These are phyloP conservation scores for Linum lewisii DNA, from an alignment of 345 rosid species.

Conservation along the genomic window DNA sequence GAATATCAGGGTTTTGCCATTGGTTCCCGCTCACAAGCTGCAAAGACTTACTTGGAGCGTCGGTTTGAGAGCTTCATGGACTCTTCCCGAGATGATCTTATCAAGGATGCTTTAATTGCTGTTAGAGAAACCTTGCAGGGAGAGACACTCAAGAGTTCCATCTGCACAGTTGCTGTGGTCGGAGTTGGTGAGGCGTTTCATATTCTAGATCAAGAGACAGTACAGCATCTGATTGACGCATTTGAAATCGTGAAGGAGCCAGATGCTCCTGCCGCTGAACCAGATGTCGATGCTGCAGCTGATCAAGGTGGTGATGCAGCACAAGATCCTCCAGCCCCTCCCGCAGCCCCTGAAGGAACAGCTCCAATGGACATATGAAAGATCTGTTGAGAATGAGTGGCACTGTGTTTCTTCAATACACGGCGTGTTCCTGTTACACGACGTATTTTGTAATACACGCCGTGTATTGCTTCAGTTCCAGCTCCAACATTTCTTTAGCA, in stretches of 20 bases:
- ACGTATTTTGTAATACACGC: too few relatives aligned
- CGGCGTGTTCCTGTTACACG: too few relatives aligned
- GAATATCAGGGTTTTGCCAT: slow-evolving; percentile 98
- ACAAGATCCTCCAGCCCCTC: slow-evolving; percentile 23
- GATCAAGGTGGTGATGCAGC: slow-evolving; percentile 18
- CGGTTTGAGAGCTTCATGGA: slow-evolving; percentile 61
- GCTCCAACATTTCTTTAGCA: too few relatives aligned
- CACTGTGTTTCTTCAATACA: too few relatives aligned
- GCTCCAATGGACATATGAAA: slow-evolving; percentile 88
- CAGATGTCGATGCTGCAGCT: slow-evolving; percentile 24
- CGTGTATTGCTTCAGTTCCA: too few relatives aligned
- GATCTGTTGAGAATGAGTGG: slow-evolving; percentile 12
- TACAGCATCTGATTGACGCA: slow-evolving; percentile 71
- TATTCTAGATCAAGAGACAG: slow-evolving; percentile 69
- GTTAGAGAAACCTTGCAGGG: slow-evolving; percentile 95
- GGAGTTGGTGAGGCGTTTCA: slow-evolving; percentile 84
- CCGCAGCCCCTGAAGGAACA: slow-evolving; percentile 38
- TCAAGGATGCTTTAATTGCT: slow-evolving; percentile 86
- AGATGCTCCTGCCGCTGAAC: slow-evolving; percentile 46
- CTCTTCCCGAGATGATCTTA: slow-evolving; percentile 72
- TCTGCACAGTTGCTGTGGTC: slow-evolving; percentile 75
- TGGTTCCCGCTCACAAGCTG: slow-evolving; percentile 98
- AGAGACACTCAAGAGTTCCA: slow-evolving; percentile 76
- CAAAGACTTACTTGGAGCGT: slow-evolving; percentile 94
- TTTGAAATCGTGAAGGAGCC: slow-evolving; percentile 62